phyloP scores from a whole-genome alignment of 805 yeast genomes.

The Wickerhamiella galacta region DNA sequence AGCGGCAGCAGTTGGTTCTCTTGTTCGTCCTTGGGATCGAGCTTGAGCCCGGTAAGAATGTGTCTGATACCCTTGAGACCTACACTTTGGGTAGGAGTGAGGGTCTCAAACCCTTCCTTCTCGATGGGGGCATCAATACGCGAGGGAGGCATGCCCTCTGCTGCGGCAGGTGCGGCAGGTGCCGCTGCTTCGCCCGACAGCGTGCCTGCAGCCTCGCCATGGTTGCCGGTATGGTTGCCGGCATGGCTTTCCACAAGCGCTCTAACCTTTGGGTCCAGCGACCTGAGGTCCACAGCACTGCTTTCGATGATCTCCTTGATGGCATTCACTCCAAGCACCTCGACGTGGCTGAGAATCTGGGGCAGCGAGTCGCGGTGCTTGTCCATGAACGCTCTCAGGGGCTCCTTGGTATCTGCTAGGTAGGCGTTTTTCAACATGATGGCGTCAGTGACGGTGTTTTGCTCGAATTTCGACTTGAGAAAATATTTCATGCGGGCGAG shows the following conservation, averaged over 20 bases:
- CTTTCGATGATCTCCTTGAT: constrained; percentile 21
- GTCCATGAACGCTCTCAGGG: constrained; percentile 11
- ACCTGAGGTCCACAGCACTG: constrained; percentile 18
- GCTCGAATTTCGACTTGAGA: constrained; percentile 21
- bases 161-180: not conserved
- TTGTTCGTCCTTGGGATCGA: constrained; percentile 16
- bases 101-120: constrained; percentile 35
- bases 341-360: constrained; percentile 32
- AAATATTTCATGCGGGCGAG: constrained; percentile 21
- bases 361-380: constrained; percentile 13
- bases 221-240: not conserved
- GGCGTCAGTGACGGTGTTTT: constrained; percentile 45
- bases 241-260: constrained; percentile 3
- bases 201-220: not conserved
- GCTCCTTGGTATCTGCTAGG: constrained; percentile 7
- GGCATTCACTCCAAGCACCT: constrained; percentile 34
- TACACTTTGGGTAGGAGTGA: constrained; percentile 54
- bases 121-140: constrained; percentile 26
- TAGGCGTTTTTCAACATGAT: constrained; percentile 35
- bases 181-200: constrained; percentile 3
- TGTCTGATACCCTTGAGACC: constrained; percentile 69
- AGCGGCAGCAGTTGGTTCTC: constrained; percentile 20
- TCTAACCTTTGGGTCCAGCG: constrained; percentile 1
- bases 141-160: too few species aligned
- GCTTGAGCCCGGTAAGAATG: constrained; percentile 38